Base-by-base conservation (phyloP, 1,284 basidiomycete genomes). In the Ustilago vetiveriae region DNA sequence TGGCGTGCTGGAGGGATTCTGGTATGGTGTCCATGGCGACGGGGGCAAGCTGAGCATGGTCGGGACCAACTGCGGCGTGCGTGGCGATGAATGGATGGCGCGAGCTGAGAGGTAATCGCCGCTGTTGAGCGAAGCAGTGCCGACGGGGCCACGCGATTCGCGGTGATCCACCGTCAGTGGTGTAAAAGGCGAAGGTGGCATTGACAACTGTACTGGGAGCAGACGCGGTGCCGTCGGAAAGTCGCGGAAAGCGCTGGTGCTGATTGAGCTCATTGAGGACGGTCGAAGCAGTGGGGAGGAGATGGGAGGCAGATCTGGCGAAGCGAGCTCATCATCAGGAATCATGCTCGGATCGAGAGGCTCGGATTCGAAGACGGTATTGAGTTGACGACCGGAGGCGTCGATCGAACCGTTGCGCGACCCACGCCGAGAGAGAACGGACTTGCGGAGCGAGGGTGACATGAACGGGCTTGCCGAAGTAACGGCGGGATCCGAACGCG, bases 21-120 rank as follows among this genome's bases (percentile, higher is more conserved):
- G 43, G 29, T 67, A 66, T 6, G 65, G 70, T 16, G 72, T 69
- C 75, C 75, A 78, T 1, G 75, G 75, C 16, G 75, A 78, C 19
- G 75, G 74, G 3, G 75, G 75, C 19, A 76, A 27, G 38, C 68
- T 72, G 36, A 78, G 60, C 43, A 73, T 52, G 0, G 75, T 78
- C 4, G 75, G 69, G 2, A 23, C 72, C 26, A 76, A 42, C 23
- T 62, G 55, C 21, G 75, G 74, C 22, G 72, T 72, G 14, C 60
- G 45, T 4, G 74, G 72, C 26, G 66, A 51, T 19, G 59, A n/a
- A 16, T 57, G 59, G 5, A 70, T 13, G 13, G 17, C 24, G 24
- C 62, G 54, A 22, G 67, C 52, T 4, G 71, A 63, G 6, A 74
- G 44, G 19, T 74, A 64, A 21, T 69, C 67, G 39, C 45, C 53